Conservation (phyloP, 2,329 filamentous ascomycete species). For the Fusarium gaditjirri region DNA sequence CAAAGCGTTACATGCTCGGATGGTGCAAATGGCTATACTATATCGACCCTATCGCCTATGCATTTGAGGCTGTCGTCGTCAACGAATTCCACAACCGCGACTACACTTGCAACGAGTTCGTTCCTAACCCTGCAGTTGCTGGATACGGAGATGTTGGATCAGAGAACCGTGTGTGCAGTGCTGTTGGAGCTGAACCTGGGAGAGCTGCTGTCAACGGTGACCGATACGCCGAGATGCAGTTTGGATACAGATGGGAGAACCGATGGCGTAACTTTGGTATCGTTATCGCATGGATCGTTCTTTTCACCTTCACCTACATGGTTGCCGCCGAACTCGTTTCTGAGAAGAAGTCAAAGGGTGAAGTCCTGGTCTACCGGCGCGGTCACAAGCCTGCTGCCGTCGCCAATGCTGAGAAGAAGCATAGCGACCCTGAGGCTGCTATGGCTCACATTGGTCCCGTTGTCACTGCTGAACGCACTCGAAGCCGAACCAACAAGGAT, state of each 20-base stretch:
- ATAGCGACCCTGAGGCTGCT: slow-evolving; percentile 68
- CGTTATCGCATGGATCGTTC: slow-evolving; percentile 70
- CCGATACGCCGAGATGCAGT: slow-evolving; percentile 54
- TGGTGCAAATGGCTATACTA: slow-evolving; percentile 90
- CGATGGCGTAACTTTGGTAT: slow-evolving; percentile 80
- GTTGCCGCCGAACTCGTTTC: slow-evolving; percentile 73
- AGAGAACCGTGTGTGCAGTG: slow-evolving; percentile 56
- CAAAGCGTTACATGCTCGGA: slow-evolving; percentile 74
- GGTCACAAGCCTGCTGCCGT: slow-evolving; percentile 70
- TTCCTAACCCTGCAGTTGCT: slow-evolving; percentile 50
- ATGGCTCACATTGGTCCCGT: slow-evolving; percentile 61
- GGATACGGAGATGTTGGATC: slow-evolving; percentile 43
- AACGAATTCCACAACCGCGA: slow-evolving; percentile 80
- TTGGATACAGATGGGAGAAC: slow-evolving; percentile 67
- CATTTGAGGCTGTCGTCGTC: slow-evolving; percentile 82
- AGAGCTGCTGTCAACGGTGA: slow-evolving; percentile 57
- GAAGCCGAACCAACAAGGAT: slow-evolving; percentile 51
- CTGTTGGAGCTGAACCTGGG: slow-evolving; percentile 60
- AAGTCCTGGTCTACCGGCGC: slow-evolving; percentile 78
- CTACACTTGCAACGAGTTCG: slow-evolving; percentile 63
- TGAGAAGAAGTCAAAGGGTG: slow-evolving; percentile 77
- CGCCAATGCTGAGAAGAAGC: slow-evolving; percentile 69
- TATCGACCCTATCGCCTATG: slow-evolving; percentile 81
- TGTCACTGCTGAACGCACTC: slow-evolving; percentile 57
- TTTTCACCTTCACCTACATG: slow-evolving; percentile 71